phyloP scores from a whole-genome alignment of 805 yeast species.

The Zygotorulaspora sp. region DNA sequence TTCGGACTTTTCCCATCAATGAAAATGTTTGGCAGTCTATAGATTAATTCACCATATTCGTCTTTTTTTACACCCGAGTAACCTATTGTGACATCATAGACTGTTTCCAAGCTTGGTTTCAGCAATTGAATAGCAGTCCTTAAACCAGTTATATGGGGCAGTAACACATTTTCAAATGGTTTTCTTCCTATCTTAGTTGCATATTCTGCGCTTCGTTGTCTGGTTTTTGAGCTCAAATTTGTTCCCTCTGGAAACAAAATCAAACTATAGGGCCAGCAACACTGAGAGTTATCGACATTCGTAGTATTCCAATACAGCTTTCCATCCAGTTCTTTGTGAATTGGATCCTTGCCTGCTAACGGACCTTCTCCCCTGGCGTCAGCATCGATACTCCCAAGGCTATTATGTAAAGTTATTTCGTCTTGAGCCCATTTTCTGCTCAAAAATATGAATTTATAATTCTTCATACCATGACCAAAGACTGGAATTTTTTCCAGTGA shows the following conservation, averaged over 20 bases:
- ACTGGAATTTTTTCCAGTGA: constrained; percentile 66
- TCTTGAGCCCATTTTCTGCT: constrained; percentile 82
- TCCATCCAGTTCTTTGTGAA: constrained; percentile 28
- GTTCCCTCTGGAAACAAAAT: constrained; percentile 94
- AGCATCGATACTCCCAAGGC: constrained; percentile 54
- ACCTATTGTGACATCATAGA: constrained; percentile 81
- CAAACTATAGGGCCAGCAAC: constrained; percentile 58
- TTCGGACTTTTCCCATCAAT: constrained; percentile 70
- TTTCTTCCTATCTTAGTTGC: constrained; percentile 49
- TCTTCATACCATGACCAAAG: constrained; percentile 79
- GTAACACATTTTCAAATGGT: constrained; percentile 55
- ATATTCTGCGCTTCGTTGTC: constrained; percentile 51
- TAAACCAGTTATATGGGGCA: constrained; percentile 84
- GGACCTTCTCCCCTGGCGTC: constrained; percentile 56
- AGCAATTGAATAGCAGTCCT: constrained; percentile 59
- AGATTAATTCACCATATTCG: constrained; percentile 74
- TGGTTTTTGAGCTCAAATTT: constrained; percentile 65
- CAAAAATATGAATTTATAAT: constrained; percentile 70
- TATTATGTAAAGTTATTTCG: constrained; percentile 46
- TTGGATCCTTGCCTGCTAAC: constrained; percentile 37
- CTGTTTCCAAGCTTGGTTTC: constrained; percentile 46
- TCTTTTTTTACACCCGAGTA: constrained; percentile 63
- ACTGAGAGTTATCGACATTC: constrained; percentile 8
- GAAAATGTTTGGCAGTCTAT: constrained; percentile 58
- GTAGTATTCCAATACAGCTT: constrained; percentile 23